These are phyloP conservation scores for Chalciporus chontae DNA, from an alignment of 768 basidiomycete species.

Conservation along the genomic window DNA sequence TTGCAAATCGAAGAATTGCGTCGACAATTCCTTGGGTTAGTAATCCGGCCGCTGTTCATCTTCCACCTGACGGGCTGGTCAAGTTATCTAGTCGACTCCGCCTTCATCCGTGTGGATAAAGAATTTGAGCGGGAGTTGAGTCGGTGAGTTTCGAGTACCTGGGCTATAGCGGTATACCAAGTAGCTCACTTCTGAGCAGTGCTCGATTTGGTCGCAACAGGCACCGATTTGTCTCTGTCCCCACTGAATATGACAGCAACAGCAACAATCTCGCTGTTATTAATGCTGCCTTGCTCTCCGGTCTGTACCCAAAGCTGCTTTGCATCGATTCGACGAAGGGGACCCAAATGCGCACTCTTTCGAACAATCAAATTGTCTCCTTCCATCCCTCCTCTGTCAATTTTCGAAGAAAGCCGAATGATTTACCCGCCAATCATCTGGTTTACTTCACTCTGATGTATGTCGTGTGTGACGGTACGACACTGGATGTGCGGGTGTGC, in stretches of 20 bases:
- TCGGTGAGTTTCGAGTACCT: slow-evolving; percentile 37
- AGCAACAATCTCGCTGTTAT: slow-evolving; percentile 62
- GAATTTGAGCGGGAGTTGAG: slow-evolving; percentile 67
- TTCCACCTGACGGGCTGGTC: slow-evolving; percentile 1
- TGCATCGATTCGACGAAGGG: slow-evolving; percentile 56
- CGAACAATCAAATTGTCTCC: slow-evolving; percentile 71
- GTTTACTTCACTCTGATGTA: slow-evolving; percentile 89
- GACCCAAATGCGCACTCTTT: slow-evolving; percentile 66
- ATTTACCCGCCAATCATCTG: slow-evolving; percentile 73
- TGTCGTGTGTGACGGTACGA: slow-evolving; percentile 18
- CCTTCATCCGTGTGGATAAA: slow-evolving; percentile 70
- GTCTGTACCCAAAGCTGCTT: slow-evolving; percentile 89
- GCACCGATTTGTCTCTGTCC: slow-evolving; percentile 73
- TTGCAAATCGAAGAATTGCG: slow-evolving; percentile 96
- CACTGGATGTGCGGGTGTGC: neutral
- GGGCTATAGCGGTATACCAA: neutral
- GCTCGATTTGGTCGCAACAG: slow-evolving; percentile 71
- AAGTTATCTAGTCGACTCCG: slow-evolving; percentile 86
- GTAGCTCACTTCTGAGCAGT: slow-evolving; percentile 35
- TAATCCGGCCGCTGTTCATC: neutral
- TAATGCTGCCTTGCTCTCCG: slow-evolving; percentile 79
- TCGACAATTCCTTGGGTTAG: slow-evolving; percentile 79
- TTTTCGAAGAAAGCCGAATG: slow-evolving; percentile 60
- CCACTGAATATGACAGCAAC: slow-evolving; percentile 66
- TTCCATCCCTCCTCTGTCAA: slow-evolving; percentile 95